Base-by-base conservation (phyloP, 495 filamentous ascomycete species). In the Lasiosphaeris hirsuta region DNA sequence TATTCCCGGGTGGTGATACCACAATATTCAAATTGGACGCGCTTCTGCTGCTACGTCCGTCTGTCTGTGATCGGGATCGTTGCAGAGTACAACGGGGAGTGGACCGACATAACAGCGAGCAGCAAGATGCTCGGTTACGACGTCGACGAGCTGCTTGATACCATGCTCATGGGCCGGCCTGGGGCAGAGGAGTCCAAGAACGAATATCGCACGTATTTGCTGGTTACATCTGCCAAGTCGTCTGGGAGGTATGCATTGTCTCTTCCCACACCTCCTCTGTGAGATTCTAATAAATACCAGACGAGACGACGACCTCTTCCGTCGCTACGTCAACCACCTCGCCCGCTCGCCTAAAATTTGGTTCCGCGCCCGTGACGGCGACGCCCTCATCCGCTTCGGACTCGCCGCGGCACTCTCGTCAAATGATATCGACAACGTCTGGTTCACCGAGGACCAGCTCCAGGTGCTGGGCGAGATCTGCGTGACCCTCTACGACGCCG, bases 351-450 rank as follows among this genome's bases (percentile, higher is more conserved):
- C 64, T 1, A 42, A 59, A 46, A 14, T 33, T 3, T 67, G 64
- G 64, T 67, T 67, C 48, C 64, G 64, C 10, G 14, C 56, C 1
- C 61, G 61, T 10, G 63, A 66, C 43, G 57, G 56, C 41, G 63
- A 66, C 49, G 61, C 52, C 9, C 49, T 63, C 0, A 42, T 35
- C 2, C 56, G 63, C 33, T 61, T 63, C 38, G 55, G 61, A 10
- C 50, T 63, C 17, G 60, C 53, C 7, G 52, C 57, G 9, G 57
- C 60, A 10, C 57, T 66, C 1, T 36, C 48, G 10, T 61, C 53
- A 39, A 66, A 66, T 18, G 63, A 63, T 40, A 14, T 55, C 34
- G 37, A 60, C 19, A 48, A 58, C 33, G 18, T 59, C 10, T 58
- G 60, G 60, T 66, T 66, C 45, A 46, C 18, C 41, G 60, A 60